Base-by-base conservation (phyloP, 2,329 filamentous ascomycete species). In the Pseudopyrenochaeta lycopersici region DNA sequence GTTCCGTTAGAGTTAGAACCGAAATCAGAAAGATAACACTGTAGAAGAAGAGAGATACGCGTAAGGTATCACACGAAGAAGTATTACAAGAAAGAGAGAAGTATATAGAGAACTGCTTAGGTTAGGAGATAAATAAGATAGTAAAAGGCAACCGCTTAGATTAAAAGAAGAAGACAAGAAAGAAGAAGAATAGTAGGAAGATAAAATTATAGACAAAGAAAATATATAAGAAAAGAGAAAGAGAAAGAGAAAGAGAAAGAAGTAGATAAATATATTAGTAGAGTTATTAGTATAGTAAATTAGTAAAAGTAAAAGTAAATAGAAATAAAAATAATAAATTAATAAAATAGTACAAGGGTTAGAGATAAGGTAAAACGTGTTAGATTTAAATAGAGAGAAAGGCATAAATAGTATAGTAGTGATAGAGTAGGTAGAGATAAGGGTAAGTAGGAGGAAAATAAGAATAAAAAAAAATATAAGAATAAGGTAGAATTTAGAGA, bases 141-240 rank as follows among this genome's bases (percentile, higher is more conserved):
- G 23, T 27, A 15, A 30, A n/a, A 35, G 32, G 32, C 12, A 35
- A 35, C 32, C 11, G 11, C 32, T 35, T 35, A 38, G 23, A 27
- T 30, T 38, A 46, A 36, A 15, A 46, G 15, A 36, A 38, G 31
- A 17, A 46, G 12, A 46, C 35, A 33, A 36, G 32, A 18, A 23
- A 27, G 23, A 27, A 27, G 23, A 27, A 27, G 23, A 27, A 27
- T 27, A 27, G 23, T 5, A 27, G 23, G 23, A 27, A 27, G 23
- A 27, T 27, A 27, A 27, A 27, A 27, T 27, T 27, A 27, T 27
- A 27, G 23, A 27, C 23, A 27, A 27, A 27, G 23, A 27, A 27
- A 27, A 27, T 27, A 27, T 27, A 27, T 18, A 46, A 35, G 43
- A 36, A 35, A 46, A 46, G 32, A 46, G n/a, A n/a, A n/a, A n/a